Conservation (phyloP, 805 yeast species). For the Novakomyces olei region DNA sequence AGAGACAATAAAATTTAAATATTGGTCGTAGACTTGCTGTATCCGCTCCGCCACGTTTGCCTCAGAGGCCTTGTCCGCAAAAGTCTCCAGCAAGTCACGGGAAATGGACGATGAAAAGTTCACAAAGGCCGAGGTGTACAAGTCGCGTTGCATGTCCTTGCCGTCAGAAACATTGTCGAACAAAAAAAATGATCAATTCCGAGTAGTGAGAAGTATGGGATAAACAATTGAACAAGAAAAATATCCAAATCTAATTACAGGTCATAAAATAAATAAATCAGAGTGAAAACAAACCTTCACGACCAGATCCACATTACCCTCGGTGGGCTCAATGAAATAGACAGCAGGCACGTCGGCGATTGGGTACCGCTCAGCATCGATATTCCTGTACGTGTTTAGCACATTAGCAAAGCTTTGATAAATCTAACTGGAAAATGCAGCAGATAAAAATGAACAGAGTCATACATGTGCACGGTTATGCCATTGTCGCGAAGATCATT, state of each 20-base stretch:
- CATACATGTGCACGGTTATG: constrained; percentile 61
- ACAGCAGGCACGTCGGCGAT: constrained; percentile 88
- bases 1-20: constrained; percentile 72
- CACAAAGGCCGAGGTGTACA: constrained; percentile 57
- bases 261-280: no score
- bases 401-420: background rate
- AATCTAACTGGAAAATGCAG: background rate
- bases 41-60: constrained; percentile 43
- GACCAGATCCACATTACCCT: constrained; percentile 46
- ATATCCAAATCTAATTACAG: no score
- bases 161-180: no score
- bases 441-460: background rate
- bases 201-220: no score
- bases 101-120: constrained; percentile 68
- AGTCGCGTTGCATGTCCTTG: no score
- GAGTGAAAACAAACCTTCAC: constrained; percentile 16
- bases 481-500: constrained; percentile 67
- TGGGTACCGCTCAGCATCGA: constrained; percentile 44
- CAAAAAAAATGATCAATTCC: no score
- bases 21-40: constrained; percentile 84
- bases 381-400: no score
- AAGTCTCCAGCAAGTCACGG: constrained; percentile 63
- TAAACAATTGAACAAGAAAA: no score
- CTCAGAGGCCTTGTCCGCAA: constrained; percentile 57
- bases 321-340: constrained; percentile 74